Evolutionary conservation across 2,329 filamentous ascomycete genomes (phyloP).

Genomic region (Geosmithia putterillii): DNA sequence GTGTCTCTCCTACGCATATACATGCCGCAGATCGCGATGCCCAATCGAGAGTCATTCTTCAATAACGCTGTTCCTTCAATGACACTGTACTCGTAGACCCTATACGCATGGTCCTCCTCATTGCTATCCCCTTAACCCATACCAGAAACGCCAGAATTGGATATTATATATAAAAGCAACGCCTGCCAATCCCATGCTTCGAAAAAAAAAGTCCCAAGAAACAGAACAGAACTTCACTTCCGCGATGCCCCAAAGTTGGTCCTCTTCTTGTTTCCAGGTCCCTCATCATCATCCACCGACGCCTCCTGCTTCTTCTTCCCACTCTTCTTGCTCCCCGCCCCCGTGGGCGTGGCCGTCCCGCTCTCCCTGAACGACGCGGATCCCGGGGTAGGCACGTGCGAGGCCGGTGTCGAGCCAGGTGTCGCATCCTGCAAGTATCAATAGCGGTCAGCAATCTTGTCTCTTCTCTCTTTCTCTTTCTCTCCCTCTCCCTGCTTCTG

Average conservation of each 20-base stretch:
- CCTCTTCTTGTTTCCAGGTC: slow-evolving; percentile 41
- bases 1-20: too few species aligned
- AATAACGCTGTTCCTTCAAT: too few species aligned
- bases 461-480: neutral
- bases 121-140: neutral
- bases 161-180: too few species aligned
- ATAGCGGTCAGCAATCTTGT: neutral
- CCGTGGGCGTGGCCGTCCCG: slow-evolving; percentile 38
- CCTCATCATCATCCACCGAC: slow-evolving; percentile 35
- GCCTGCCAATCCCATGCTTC: neutral
- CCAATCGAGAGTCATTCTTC: too few species aligned
- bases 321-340: slow-evolving; percentile 31
- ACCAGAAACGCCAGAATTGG: too few species aligned
- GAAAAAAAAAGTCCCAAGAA: neutral
- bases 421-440: slow-evolving; percentile 23
- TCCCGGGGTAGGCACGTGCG: slow-evolving; percentile 40
- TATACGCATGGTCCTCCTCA: too few species aligned
- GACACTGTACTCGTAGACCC: too few species aligned
- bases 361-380: slow-evolving; percentile 39
- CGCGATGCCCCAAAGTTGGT: slow-evolving; percentile 45
- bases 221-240: slow-evolving; percentile 20
- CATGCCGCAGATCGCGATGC: too few species aligned
- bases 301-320: slow-evolving; percentile 39
- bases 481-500: neutral
- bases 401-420: slow-evolving; percentile 31